A percentile compares a stretch with the other conserved stretches of the same genome.
Conservation (phyloP, 1,284 basidiomycete species). For the Hemileia vastatrix region DNA sequence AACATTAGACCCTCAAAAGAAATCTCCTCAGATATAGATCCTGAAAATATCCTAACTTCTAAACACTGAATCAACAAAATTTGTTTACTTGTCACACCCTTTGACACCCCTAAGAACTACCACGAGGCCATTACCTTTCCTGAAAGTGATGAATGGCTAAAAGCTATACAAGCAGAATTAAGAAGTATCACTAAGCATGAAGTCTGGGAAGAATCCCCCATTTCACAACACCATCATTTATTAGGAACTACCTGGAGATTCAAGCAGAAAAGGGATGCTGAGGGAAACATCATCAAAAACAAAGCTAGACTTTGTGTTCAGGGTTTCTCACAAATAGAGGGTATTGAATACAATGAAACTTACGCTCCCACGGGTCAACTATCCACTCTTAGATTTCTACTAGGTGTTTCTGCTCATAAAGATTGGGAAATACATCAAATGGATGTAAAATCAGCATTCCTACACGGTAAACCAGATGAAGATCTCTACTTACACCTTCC, state of each 20-base stretch:
- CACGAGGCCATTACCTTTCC: not conserved
- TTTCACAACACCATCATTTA: constrained; percentile 31
- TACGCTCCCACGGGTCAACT: constrained; percentile 47
- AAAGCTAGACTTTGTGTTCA: constrained; percentile 48
- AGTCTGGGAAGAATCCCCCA: too few relatives aligned
- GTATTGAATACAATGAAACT: constrained; percentile 48
- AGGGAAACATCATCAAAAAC: constrained; percentile 38
- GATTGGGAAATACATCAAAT: constrained; percentile 46
- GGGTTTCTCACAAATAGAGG: constrained; percentile 48
- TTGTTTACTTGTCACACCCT: too few relatives aligned
- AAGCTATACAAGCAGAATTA: not conserved
- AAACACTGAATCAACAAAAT: too few relatives aligned
- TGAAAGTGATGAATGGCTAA: not conserved
- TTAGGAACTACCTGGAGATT: constrained; percentile 48
- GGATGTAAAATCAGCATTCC: constrained; percentile 48
- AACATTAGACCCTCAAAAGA: too few relatives aligned
- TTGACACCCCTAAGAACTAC: too few relatives aligned
- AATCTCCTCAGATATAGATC: too few relatives aligned
- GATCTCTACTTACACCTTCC: too few relatives aligned
- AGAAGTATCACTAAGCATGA: not conserved
- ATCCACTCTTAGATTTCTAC: constrained; percentile 42
- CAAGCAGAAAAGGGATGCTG: constrained; percentile 43
- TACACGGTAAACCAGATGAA: too few relatives aligned
- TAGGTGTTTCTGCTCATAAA: constrained; percentile 45
- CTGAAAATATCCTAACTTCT: too few relatives aligned